These are phyloP conservation scores for Saccharomyces kudriavzevii DNA, from an alignment of 805 yeast species.

Conservation along the genomic window DNA sequence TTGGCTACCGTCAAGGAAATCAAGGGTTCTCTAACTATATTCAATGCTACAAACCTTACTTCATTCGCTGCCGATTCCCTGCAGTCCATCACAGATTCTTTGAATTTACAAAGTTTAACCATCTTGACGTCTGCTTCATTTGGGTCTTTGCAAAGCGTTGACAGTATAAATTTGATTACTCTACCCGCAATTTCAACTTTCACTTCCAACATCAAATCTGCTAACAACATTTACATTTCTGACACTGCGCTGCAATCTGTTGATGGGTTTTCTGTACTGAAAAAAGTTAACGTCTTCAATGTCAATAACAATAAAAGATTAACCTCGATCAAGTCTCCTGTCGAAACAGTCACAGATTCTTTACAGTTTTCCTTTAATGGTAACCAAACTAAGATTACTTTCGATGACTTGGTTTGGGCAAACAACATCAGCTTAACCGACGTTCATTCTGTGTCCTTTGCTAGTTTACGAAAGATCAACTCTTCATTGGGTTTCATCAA, in stretches of 20 bases:
- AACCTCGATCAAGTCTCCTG: slow-evolving; percentile 59
- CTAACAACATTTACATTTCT: slow-evolving; percentile 60
- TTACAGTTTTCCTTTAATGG: slow-evolving; percentile 83
- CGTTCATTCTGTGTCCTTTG: slow-evolving; percentile 63
- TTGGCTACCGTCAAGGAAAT: slow-evolving; percentile 70
- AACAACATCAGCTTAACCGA: slow-evolving; percentile 81
- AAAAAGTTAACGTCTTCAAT: slow-evolving; percentile 49
- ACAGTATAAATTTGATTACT: slow-evolving; percentile 70
- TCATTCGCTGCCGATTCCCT: slow-evolving; percentile 73
- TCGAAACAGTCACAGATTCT: slow-evolving; percentile 64
- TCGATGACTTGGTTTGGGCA: slow-evolving; percentile 72
- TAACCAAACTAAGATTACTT: slow-evolving; percentile 57
- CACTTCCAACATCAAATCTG: slow-evolving; percentile 66
- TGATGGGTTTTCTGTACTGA: slow-evolving; percentile 49
- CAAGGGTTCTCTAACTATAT: slow-evolving; percentile 64
- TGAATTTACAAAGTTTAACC: slow-evolving; percentile 57
- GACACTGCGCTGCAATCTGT: slow-evolving; percentile 66
- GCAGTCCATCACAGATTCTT: slow-evolving; percentile 62
- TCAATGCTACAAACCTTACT: slow-evolving; percentile 55
- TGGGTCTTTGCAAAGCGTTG: slow-evolving; percentile 75
- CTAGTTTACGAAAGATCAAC: slow-evolving; percentile 62
- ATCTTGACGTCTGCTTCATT: slow-evolving; percentile 58
- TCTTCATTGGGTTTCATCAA: slow-evolving; percentile 74
- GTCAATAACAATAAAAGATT: slow-evolving; percentile 87
- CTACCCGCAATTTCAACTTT: slow-evolving; percentile 73